phyloP scores from a whole-genome alignment of 257 asterid species.

The Cordia subcordata region DNA sequence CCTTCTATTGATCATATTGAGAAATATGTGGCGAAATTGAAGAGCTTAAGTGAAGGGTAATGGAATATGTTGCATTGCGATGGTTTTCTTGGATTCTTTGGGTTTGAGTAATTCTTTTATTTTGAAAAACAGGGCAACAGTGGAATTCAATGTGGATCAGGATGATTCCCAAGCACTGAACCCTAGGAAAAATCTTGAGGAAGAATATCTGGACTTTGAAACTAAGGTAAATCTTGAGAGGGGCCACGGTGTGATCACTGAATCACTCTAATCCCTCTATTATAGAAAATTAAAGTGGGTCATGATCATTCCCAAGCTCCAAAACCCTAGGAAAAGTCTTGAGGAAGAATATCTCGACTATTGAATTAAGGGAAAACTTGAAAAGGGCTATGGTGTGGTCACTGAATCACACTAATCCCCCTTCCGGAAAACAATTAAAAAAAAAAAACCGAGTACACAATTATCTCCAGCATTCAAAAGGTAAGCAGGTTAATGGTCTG shows the following conservation, averaged over 20 bases:
- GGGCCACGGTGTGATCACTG: background rate
- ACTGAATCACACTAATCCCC: no score
- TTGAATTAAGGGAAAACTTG: no score
- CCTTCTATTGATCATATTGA: conserved; percentile 70
- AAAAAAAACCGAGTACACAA: no score
- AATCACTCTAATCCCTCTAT: no score
- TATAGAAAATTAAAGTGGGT: conserved; percentile 36
- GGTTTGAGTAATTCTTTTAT: conserved; percentile 7
- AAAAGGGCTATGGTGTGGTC: no score
- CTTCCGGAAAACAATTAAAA: no score
- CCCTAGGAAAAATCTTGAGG: conserved; percentile 81
- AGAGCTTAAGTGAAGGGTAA: conserved; percentile 72
- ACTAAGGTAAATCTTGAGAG: conserved; percentile 53
- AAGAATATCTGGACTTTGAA: conserved; percentile 84
- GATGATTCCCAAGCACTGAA: conserved; percentile 44
- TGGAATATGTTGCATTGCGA: conserved; percentile 8
- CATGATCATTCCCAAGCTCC: conserved; percentile 38
- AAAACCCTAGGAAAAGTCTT: no score
- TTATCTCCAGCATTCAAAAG: no score
- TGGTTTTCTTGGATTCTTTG: conserved; percentile 3
- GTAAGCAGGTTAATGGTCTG: no score
- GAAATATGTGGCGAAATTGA: conserved; percentile 80
- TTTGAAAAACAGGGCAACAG: conserved; percentile 36
- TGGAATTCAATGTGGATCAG: conserved; percentile 32
- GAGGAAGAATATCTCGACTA: no score